Evolutionary conservation across 164 flowering plant species (phyloP).

Genomic region (Magnolia officinalis): DNA sequence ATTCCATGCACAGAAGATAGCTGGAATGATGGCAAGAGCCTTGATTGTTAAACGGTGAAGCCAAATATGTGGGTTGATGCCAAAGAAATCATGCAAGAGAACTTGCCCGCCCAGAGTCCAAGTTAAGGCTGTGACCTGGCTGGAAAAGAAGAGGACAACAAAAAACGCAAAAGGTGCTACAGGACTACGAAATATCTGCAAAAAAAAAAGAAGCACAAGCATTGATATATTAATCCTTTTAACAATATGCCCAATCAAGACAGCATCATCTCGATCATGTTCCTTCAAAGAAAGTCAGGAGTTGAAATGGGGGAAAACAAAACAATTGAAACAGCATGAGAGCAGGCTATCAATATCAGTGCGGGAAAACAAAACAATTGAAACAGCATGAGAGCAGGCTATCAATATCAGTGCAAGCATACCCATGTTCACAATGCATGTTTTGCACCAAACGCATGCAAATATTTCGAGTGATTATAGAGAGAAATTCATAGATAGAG

Average conservation of each 20-base stretch:
- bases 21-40: slow-evolving; percentile 53
- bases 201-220: background rate
- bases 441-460: no score
- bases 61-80: slow-evolving; percentile 66
- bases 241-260: no score
- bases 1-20: slow-evolving; percentile 62
- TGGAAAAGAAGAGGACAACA: slow-evolving; percentile 52
- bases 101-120: slow-evolving; percentile 61
- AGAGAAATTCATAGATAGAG: no score
- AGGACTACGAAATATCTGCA: slow-evolving; percentile 70
- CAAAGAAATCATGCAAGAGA: slow-evolving; percentile 51
- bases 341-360: no score
- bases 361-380: background rate
- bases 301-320: background rate
- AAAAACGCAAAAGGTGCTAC: slow-evolving; percentile 49
- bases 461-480: no score
- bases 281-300: background rate
- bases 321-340: background rate
- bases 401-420: no score
- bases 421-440: no score
- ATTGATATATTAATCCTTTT: no score
- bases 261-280: background rate
- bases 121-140: slow-evolving; percentile 55
- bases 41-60: slow-evolving; percentile 69
- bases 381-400: no score